These are phyloP conservation scores for Anisodus acutangulus DNA, from an alignment of 257 asterid species.

Conservation along the genomic window DNA sequence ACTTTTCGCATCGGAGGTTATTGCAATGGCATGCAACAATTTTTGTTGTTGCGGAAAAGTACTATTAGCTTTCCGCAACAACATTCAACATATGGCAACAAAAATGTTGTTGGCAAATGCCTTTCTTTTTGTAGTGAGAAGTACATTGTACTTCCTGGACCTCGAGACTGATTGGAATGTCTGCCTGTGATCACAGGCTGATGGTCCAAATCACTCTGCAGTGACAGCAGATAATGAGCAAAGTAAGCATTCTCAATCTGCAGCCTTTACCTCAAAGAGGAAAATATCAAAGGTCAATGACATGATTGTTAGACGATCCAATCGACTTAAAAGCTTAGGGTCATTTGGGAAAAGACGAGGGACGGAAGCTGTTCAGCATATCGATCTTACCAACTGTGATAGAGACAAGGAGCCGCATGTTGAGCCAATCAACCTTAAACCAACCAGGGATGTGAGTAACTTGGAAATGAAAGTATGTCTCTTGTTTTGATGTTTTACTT, in stretches of 20 bases:
- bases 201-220: not conserved
- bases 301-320: constrained; percentile 21
- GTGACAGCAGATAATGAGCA: not conserved
- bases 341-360: not conserved
- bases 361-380: not conserved
- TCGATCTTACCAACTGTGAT: not conserved
- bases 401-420: not conserved
- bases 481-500: not conserved
- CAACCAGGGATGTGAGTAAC: not conserved
- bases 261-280: not conserved
- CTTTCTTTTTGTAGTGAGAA: not conserved
- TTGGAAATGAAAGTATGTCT: not conserved
- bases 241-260: not conserved
- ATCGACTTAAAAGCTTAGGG: not conserved
- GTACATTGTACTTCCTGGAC: not conserved
- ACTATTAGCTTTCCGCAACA: too few species aligned
- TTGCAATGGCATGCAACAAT: too few species aligned
- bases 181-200: not conserved
- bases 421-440: not conserved
- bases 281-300: not conserved
- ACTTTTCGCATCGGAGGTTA: too few species aligned
- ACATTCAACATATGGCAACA: too few species aligned
- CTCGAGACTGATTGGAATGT: not conserved
- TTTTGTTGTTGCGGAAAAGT: too few species aligned
- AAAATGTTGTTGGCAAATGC: too few species aligned